A percentile compares a stretch with the other conserved stretches of the same genome.
Evolutionary conservation across 2,329 filamentous ascomycete species (phyloP).

Genomic region (Neonectria sp.): DNA sequence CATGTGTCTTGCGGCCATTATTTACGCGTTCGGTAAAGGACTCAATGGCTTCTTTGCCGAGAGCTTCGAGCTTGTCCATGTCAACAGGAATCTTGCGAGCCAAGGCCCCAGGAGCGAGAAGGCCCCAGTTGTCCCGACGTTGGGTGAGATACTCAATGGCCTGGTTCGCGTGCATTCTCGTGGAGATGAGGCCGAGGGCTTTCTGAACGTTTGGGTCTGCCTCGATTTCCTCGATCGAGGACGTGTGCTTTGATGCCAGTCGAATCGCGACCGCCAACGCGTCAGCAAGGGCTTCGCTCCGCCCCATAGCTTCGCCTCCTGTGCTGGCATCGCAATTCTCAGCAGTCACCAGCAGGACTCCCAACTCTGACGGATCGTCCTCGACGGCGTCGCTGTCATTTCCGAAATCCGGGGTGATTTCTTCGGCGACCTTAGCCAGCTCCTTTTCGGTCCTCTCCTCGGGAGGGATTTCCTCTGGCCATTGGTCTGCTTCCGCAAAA

Average conservation of each 20-base stretch:
- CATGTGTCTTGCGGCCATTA: conserved; percentile 24
- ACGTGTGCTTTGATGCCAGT: conserved; percentile 22
- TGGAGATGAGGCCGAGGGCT: conserved; percentile 13
- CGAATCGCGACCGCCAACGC: conserved; percentile 26
- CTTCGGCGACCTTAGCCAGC: neutral
- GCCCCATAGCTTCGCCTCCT: neutral
- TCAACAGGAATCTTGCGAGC: conserved; percentile 34
- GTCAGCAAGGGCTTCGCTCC: conserved; percentile 11
- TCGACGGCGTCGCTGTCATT: neutral
- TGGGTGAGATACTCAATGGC: conserved; percentile 17
- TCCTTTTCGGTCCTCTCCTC: conserved; percentile 14
- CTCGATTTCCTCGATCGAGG: conserved; percentile 27
- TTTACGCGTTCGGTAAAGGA: conserved; percentile 30
- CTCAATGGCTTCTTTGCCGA: conserved; percentile 21
- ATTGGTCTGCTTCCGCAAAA: conserved; percentile 33
- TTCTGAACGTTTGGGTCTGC: conserved; percentile 28
- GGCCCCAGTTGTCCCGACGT: conserved; percentile 23
- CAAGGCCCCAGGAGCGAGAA: conserved; percentile 32
- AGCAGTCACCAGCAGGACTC: conserved; percentile 1
- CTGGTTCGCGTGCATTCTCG: conserved; percentile 16
- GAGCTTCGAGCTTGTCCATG: conserved; percentile 17
- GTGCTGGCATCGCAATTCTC: neutral
- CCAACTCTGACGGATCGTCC: conserved; percentile 11
- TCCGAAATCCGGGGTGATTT: neutral
- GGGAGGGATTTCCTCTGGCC: conserved; percentile 34